These are phyloP conservation scores for Camellia lanceoleosa DNA, from an alignment of 148 eudicot species.

Conservation along the genomic window DNA sequence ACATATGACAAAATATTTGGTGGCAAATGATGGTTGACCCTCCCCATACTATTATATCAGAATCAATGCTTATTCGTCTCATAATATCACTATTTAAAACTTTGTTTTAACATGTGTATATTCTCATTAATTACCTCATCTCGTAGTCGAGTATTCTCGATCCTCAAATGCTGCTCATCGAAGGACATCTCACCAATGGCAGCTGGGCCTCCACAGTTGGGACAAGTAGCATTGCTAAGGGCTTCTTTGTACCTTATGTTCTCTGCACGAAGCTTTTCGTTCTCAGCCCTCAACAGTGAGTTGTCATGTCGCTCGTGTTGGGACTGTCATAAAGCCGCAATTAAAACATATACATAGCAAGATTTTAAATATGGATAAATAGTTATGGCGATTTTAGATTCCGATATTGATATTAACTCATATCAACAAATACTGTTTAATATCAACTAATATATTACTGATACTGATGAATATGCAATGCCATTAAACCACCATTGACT, in stretches of 20 bases:
- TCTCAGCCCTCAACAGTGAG: conserved; percentile 70
- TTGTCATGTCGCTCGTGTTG: conserved; percentile 91
- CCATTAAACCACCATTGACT: too few species aligned
- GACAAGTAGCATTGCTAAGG: conserved; percentile 77
- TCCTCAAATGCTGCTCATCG: conserved; percentile 87
- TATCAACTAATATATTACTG: too few species aligned
- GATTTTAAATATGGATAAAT: not conserved
- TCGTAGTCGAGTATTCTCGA: conserved; percentile 85
- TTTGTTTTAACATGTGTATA: too few species aligned
- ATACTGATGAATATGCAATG: too few species aligned
- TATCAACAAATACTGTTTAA: too few species aligned
- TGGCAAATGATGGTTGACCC: too few species aligned
- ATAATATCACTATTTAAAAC: too few species aligned
- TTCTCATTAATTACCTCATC: conserved; percentile 59
- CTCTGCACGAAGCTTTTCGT: conserved; percentile 85
- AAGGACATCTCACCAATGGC: conserved; percentile 95
- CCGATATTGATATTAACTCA: too few species aligned
- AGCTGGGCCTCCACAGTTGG: conserved; percentile 89
- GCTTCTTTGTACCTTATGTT: conserved; percentile 94
- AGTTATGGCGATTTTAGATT: too few species aligned
- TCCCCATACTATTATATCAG: too few species aligned
- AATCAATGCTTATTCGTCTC: too few species aligned
- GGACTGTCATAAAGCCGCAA: conserved; percentile 38
- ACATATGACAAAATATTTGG: too few species aligned
- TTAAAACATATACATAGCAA: not conserved